Base-by-base conservation (phyloP, 768 basidiomycete genomes). In the Mrakia blollopis region DNA sequence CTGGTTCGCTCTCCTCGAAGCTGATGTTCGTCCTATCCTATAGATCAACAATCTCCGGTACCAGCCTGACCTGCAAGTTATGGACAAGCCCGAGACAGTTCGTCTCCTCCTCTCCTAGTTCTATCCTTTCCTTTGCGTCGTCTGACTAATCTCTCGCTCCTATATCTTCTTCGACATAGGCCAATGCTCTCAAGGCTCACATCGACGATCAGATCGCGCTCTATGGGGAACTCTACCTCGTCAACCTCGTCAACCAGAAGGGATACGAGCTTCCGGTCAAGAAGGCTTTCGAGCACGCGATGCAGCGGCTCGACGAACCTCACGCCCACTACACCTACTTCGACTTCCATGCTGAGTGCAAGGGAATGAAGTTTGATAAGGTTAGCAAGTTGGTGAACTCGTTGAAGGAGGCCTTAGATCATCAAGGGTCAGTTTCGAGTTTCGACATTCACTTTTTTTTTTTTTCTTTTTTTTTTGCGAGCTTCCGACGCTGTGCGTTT, bases 341-440 rank as follows among this genome's bases (percentile, higher is more conserved):
- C 81, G 97, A 99, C 82, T 99, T 99, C 86, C 96, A 98, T 83
- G 90, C 88, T 78, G 94, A 98, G 83, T 98, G 95, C 86, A 91
- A 89, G 82, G 87, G 91, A 69, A 92, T 98, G 91, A 90, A 92
- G 61, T 99, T 94, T 90, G 93, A 99, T 82, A 89, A 94, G 72
- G 93, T 99, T 79, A 89, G 88, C 74, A 83, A 94, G 23, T 87
- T 99, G 54, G 87, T 95, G 61, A 92, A 93, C 79, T 86, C 87
- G 72, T 82, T 98, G 71, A 87, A 90, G 14, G 73, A 78, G 7
- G 79, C 80, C 8, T 70, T 84, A 79, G 88, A 90, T 41, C 91
- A 77, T 25, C 76, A 77, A 41, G 76, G 76, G 76, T 77, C 25
- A 47, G 71, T 75, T 44, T 21, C 8, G 6, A 32, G 25, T n/a